A percentile compares a stretch with the other conserved stretches of the same genome.
Evolutionary conservation across 495 filamentous ascomycete species (phyloP).

Genomic region (Hypoxylon subgilvum): DNA sequence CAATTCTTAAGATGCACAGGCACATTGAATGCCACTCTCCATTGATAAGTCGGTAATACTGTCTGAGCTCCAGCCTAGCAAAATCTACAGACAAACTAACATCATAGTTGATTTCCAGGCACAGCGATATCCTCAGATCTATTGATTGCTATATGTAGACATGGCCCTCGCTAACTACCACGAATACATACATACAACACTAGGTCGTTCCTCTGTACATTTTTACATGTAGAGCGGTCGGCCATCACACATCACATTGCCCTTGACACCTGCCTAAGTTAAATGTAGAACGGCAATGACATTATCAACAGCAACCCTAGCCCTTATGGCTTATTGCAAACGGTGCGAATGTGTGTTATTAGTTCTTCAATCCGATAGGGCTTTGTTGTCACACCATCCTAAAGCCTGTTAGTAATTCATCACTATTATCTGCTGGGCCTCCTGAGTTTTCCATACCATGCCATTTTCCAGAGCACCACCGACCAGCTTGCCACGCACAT

Average conservation of each 20-base stretch:
- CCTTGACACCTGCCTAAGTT: neutral
- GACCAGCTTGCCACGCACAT: constrained; percentile 73
- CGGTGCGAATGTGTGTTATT: constrained; percentile 61
- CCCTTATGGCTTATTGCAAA: constrained; percentile 18
- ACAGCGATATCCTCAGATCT: no score
- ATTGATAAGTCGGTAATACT: no score
- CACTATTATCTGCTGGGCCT: neutral
- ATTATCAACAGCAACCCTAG: neutral
- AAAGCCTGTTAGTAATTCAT: neutral
- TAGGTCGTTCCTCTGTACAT: no score
- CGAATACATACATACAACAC: neutral
- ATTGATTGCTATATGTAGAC: no score
- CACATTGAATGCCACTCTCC: no score
- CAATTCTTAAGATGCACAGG: no score
- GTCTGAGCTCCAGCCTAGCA: no score
- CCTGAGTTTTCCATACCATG: constrained; percentile 57
- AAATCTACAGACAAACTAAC: no score
- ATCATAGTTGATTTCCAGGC: no score
- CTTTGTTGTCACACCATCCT: constrained; percentile 76
- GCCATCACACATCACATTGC: no score
- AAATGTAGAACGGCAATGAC: neutral
- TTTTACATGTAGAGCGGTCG: no score
- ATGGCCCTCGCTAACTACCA: neutral
- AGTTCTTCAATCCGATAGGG: constrained; percentile 72
- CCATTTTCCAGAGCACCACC: constrained; percentile 68